Evolutionary conservation across 1,284 basidiomycete species (phyloP), one percentile per base, ranked within the genome.

Genomic region (Ganoderma lingzhi): DNA sequence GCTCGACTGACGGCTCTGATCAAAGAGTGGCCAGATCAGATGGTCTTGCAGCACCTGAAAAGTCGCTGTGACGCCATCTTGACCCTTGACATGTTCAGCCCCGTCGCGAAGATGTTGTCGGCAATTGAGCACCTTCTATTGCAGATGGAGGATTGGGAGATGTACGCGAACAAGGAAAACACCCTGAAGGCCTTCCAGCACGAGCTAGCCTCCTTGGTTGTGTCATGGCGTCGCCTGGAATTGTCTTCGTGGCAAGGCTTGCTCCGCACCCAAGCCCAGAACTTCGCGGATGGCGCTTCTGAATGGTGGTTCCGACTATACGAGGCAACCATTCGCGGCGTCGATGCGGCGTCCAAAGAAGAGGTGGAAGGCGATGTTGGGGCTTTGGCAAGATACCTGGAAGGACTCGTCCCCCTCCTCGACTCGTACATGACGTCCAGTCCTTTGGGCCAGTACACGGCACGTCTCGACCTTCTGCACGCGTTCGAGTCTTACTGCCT

Each of bases 61-160:
- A 88, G 89, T 67, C 93, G 94, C 32, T 97, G 94, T 76, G 86
- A 93, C 45, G 82, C 84, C 6, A 86, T 97, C 63, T 82, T 96
- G 53, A 79, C 83, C 0, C 83, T 97, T 23, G 85, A 89, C 65
- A 82, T 94, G 6, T 83, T 87, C 60, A 92, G 90, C 72, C 92
- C 98, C 0, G 83, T 99, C 6, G 96, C 97, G 6, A 93, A 92
- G 77, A 82, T 97, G 28, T 86, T 99, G 23, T 88, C 95, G 0
- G 91, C 93, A 2, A 79, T 99, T 56, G 98, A 99, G 80, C 93
- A 94, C 71, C 84, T 99, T 14, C 83, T 99, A 2, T 77, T 92
- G 56, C 95, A 98, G 73, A 95, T 92, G 12, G 95, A 98, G 71
- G 98, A 99, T 78, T 99, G 98, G 98, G 96, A 99, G 79, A 92